phyloP scores from a whole-genome alignment of 2,329 filamentous ascomycete genomes.

The Exophiala xenobiotica region DNA sequence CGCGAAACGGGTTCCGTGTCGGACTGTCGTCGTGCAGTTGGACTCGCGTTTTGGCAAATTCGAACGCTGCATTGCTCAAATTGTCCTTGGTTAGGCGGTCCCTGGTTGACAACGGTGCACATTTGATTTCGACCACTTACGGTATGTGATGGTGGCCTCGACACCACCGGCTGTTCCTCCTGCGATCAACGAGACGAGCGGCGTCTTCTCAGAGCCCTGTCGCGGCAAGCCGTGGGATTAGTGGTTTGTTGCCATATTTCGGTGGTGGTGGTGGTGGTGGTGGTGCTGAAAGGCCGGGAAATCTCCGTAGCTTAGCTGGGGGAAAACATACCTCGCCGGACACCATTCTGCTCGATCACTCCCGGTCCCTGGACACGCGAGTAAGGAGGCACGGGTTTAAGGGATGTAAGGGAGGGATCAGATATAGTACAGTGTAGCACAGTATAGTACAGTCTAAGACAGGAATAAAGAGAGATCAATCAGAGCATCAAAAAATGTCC shows the following conservation, averaged over 20 bases:
- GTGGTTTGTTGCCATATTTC: too few species aligned
- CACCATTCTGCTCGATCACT: background rate
- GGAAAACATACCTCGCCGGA: constrained; percentile 1
- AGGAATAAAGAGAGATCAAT: too few species aligned
- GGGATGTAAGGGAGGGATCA: background rate
- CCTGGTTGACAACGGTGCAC: too few species aligned
- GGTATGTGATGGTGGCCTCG: constrained; percentile 50
- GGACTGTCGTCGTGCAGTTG: constrained; percentile 51
- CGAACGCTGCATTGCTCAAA: constrained; percentile 50
- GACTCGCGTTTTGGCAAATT: constrained; percentile 66
- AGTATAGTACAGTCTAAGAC: too few species aligned
- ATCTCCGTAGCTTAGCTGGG: background rate
- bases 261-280: too few species aligned
- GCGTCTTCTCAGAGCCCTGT: constrained; percentile 29
- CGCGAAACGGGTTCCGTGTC: constrained; percentile 57
- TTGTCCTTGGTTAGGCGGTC: too few species aligned
- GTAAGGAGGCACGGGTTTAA: background rate
- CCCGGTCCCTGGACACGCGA: too few species aligned
- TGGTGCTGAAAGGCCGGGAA: background rate
- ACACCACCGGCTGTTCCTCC: constrained; percentile 55
- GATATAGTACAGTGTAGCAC: too few species aligned
- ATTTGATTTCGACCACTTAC: too few species aligned
- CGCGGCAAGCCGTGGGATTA: too few species aligned
- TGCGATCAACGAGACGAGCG: constrained; percentile 49
- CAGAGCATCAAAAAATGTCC: background rate